Evolutionary conservation across 192 early-diverging fungal species (phyloP).

Genomic region (Backusella macrospora): DNA sequence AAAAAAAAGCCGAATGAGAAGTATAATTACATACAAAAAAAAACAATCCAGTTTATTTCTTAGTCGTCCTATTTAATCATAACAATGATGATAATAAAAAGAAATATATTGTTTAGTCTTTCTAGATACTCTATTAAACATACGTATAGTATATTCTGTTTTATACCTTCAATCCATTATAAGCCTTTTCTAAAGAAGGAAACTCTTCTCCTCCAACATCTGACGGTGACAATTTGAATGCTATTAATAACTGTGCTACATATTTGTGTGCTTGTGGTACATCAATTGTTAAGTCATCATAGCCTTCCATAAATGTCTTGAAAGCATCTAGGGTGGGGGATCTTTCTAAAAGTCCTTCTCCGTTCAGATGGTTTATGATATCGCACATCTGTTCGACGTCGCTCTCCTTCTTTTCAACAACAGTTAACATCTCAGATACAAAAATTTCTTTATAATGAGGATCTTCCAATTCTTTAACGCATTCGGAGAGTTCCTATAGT

Average conservation of each 20-base stretch:
- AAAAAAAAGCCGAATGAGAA: conserved; percentile 8
- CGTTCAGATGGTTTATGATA: conserved; percentile 2
- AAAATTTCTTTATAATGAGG: conserved; percentile 18
- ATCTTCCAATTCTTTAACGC: conserved; percentile 33
- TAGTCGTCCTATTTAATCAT: not conserved
- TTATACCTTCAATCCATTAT: not conserved
- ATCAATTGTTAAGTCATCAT: conserved; percentile 44
- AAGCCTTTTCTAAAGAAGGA: conserved; percentile 9
- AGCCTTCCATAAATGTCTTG: conserved; percentile 36
- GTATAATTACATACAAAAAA: conserved; percentile 15
- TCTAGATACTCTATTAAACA: not conserved
- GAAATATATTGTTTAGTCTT: not conserved
- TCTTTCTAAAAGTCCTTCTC: conserved; percentile 21
- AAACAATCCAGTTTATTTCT: not conserved
- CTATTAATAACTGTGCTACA: conserved; percentile 22
- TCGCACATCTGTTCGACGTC: conserved; percentile 26
- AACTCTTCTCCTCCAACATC: conserved; percentile 10
- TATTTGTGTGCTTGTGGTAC: conserved; percentile 43
- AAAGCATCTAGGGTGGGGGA: conserved; percentile 26
- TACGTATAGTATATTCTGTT: not conserved
- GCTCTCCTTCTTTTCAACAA: conserved; percentile 30
- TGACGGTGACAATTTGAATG: not conserved
- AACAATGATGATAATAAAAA: not conserved
- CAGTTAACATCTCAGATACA: conserved; percentile 27
- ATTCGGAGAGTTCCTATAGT: conserved; percentile 25